Evolutionary conservation across 148 eudicot genomes (phyloP).

Genomic region (Dysphania ambrosioides): DNA sequence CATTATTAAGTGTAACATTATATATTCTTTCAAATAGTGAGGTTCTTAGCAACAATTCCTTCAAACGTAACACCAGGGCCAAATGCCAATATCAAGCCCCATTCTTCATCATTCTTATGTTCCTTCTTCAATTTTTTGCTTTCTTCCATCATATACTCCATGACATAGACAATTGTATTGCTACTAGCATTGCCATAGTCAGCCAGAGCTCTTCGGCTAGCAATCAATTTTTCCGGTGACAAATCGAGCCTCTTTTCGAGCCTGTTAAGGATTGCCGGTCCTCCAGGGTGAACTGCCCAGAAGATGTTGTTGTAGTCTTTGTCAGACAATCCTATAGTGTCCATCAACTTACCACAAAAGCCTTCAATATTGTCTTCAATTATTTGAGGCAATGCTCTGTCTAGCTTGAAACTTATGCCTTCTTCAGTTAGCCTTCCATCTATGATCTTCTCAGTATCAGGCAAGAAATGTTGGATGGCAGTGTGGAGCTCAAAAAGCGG

Average conservation of each 20-base stretch:
- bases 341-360: constrained; percentile 61
- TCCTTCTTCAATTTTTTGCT: constrained; percentile 34
- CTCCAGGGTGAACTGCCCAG: constrained; percentile 99
- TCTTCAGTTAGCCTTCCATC: constrained; percentile 93
- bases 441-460: constrained; percentile 75
- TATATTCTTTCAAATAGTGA: constrained; percentile 33
- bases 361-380: constrained; percentile 77
- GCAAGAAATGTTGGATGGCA: constrained; percentile 76
- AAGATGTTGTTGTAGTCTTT: constrained; percentile 65
- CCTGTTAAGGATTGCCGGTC: constrained; percentile 83
- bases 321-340: constrained; percentile 27
- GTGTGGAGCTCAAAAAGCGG: constrained; percentile 84
- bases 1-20: background rate
- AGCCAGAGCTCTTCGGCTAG: constrained; percentile 74
- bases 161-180: constrained; percentile 88
- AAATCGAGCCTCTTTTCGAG: constrained; percentile 70
- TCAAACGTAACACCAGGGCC: constrained; percentile 94
- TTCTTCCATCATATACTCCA: constrained; percentile 86
- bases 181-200: constrained; percentile 96
- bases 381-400: constrained; percentile 73
- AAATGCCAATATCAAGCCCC: constrained; percentile 94
- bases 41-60: constrained; percentile 84
- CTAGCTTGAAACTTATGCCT: constrained; percentile 82
- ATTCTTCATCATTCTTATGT: constrained; percentile 41
- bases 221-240: constrained; percentile 55